phyloP scores from a whole-genome alignment of 2,329 filamentous ascomycete species.

The Neopestalotiopsis clavispora region DNA sequence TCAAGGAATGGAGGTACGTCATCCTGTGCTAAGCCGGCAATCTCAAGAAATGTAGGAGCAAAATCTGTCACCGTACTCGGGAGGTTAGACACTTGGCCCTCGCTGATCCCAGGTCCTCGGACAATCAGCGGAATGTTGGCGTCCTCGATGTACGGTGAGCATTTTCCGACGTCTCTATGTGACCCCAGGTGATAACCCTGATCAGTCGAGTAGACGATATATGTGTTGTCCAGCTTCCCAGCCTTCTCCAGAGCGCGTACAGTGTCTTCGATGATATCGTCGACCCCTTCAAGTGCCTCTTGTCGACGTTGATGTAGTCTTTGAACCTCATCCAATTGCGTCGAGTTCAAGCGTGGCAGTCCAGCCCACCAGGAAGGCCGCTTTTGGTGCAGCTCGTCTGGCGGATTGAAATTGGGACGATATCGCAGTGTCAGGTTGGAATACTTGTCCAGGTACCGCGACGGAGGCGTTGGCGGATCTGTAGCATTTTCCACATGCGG shows the following conservation, averaged over 20 bases:
- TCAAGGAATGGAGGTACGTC: slow-evolving; percentile 54
- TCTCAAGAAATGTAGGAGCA: slow-evolving; percentile 56
- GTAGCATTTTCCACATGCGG: not conserved
- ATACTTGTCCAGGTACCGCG: not conserved
- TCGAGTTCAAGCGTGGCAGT: slow-evolving; percentile 26
- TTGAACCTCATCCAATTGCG: slow-evolving; percentile 51
- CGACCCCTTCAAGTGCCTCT: slow-evolving; percentile 46
- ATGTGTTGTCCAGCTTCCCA: slow-evolving; percentile 8
- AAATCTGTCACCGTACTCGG: slow-evolving; percentile 62
- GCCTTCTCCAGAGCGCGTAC: slow-evolving; percentile 29
- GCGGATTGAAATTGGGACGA: slow-evolving; percentile 9
- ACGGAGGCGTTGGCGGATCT: not conserved
- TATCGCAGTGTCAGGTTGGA: not conserved
- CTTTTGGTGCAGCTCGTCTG: slow-evolving; percentile 1
- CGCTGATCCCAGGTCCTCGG: slow-evolving; percentile 51
- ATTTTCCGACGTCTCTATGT: slow-evolving; percentile 43
- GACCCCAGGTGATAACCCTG: slow-evolving; percentile 67
- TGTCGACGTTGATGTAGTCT: slow-evolving; percentile 52
- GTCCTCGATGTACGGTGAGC: not conserved
- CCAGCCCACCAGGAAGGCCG: slow-evolving; percentile 33
- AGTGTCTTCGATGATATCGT: slow-evolving; percentile 46
- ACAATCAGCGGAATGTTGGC: slow-evolving; percentile 10
- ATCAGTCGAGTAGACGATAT: slow-evolving; percentile 60
- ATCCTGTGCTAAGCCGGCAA: slow-evolving; percentile 38
- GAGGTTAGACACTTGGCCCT: slow-evolving; percentile 44